Evolutionary conservation across 371 early-diverging fungal species (phyloP).

Genomic region (Mucor sp.): DNA sequence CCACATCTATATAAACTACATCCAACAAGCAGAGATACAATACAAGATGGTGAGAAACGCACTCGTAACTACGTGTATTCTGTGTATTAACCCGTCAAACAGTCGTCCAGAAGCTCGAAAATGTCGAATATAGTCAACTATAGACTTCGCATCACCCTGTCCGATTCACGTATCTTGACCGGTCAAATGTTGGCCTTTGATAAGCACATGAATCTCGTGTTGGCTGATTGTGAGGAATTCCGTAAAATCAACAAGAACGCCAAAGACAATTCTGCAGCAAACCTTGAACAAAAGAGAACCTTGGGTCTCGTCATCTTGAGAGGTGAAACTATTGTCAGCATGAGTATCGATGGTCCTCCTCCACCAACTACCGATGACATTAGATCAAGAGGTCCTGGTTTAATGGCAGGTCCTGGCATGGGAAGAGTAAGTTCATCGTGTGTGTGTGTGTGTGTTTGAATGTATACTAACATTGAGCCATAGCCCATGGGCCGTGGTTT

Average conservation of each 20-base stretch:
- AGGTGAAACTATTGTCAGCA: slow-evolving; percentile 90
- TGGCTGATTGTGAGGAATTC: slow-evolving; percentile 97
- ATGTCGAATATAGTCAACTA: slow-evolving; percentile 95
- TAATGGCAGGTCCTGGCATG: slow-evolving; percentile 74
- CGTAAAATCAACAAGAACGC: slow-evolving; percentile 81
- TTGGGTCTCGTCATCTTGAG: slow-evolving; percentile 94
- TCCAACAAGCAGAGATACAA: neutral
- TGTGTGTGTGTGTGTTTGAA: neutral
- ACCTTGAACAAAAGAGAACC: slow-evolving; percentile 81
- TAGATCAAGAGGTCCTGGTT: slow-evolving; percentile 51
- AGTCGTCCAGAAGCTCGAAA: slow-evolving; percentile 75
- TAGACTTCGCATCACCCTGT: slow-evolving; percentile 89
- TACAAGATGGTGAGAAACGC: neutral
- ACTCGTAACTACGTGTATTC: neutral
- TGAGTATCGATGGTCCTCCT: slow-evolving; percentile 93
- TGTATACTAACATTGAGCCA: neutral
- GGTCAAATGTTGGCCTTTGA: slow-evolving; percentile 99
- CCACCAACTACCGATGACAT: slow-evolving; percentile 71
- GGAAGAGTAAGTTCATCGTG: slow-evolving; percentile 52
- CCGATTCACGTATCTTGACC: slow-evolving; percentile 89
- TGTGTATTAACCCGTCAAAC: neutral
- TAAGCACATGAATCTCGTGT: slow-evolving; percentile 97
- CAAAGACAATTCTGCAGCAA: slow-evolving; percentile 50
- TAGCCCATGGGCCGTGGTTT: slow-evolving; percentile 92
- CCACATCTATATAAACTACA: neutral